A percentile compares a stretch with the other conserved stretches of the same genome.
These are phyloP conservation scores for Saccharum spontaneum DNA, from an alignment of 176 grass and related monocot species.

Conservation along the genomic window DNA sequence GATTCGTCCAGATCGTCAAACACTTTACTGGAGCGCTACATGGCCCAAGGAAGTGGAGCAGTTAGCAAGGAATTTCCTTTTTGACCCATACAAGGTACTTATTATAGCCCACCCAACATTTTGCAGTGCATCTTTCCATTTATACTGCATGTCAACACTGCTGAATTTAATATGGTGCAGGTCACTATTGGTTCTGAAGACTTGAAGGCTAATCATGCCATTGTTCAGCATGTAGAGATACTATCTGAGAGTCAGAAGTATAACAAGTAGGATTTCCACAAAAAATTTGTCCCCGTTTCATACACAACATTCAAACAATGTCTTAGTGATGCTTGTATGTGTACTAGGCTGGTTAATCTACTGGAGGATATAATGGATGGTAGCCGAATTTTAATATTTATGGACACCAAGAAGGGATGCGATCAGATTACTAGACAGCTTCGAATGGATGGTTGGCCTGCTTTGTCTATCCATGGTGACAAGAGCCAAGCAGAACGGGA, in stretches of 20 bases:
- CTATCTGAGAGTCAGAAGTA: conserved; percentile 98
- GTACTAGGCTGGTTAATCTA: conserved; percentile 87
- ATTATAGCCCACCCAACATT: conserved; percentile 9
- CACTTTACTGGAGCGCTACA: conserved; percentile 97
- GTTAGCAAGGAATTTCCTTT: conserved; percentile 87
- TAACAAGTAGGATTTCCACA: conserved; percentile 77
- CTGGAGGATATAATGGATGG: conserved; percentile 99
- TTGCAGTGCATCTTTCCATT: conserved; percentile 23
- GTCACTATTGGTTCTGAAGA: conserved; percentile 95
- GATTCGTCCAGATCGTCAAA: conserved; percentile 98
- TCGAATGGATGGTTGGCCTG: conserved; percentile 95
- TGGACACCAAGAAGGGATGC: conserved; percentile 97
- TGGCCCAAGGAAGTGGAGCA: conserved; percentile 99
- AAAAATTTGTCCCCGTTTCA: neutral
- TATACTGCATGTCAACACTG: conserved; percentile 31
- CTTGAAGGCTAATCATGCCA: conserved; percentile 98
- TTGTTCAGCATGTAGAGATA: conserved; percentile 92
- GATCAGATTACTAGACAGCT: conserved; percentile 94
- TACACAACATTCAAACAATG: conserved; percentile 1
- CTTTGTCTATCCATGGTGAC: conserved; percentile 96
- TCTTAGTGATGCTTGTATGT: conserved; percentile 8
- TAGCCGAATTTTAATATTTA: conserved; percentile 94
- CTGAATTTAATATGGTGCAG: conserved; percentile 39
- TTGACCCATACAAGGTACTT: conserved; percentile 88
- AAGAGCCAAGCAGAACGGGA: conserved; percentile 97